Evolutionary conservation across 2,329 filamentous ascomycete genomes (phyloP).

Genomic region (Diaporthe eres): DNA sequence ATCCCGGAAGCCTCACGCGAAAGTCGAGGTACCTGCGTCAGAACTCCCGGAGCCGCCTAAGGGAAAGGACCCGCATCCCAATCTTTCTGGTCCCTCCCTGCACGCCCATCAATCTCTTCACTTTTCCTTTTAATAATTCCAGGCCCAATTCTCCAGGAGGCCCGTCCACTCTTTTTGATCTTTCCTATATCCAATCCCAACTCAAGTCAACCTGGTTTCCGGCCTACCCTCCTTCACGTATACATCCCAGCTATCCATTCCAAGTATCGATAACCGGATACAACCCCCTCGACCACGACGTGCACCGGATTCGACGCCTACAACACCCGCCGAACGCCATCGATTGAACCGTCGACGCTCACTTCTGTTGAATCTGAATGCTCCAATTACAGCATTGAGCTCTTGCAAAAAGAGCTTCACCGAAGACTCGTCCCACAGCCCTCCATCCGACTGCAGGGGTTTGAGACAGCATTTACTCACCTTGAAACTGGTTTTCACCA

Average conservation of each 20-base stretch:
- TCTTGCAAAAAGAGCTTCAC: constrained; percentile 41
- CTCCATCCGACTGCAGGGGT: constrained; percentile 29
- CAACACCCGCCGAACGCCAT: constrained; percentile 24
- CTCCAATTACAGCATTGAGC: constrained; percentile 40
- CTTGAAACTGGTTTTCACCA: constrained; percentile 40
- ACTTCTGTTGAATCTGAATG: constrained; percentile 39
- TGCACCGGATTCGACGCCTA: constrained; percentile 13
- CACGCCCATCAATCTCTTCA: constrained; percentile 43
- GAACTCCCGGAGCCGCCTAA: constrained; percentile 43
- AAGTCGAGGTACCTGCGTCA: constrained; percentile 42
- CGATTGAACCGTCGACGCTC: constrained; percentile 34
- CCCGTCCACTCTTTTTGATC: constrained; percentile 43
- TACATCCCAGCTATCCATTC: constrained; percentile 34
- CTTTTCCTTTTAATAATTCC: constrained; percentile 44
- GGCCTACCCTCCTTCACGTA: constrained; percentile 36
- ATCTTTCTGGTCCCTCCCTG: constrained; percentile 44
- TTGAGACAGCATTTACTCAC: constrained; percentile 39
- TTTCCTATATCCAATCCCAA: constrained; percentile 41
- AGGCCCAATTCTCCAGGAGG: constrained; percentile 41
- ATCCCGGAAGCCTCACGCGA: constrained; percentile 42
- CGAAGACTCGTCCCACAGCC: constrained; percentile 43
- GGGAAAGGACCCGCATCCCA: constrained; percentile 43
- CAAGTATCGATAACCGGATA: constrained; percentile 32
- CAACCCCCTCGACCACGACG: constrained; percentile 20
- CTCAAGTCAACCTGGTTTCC: constrained; percentile 39